Percentiles rank a stretch among this genome's conserved stretches.
Conservation (phyloP, 148 eudicot genomes). For the Camellia lanceoleosa region DNA sequence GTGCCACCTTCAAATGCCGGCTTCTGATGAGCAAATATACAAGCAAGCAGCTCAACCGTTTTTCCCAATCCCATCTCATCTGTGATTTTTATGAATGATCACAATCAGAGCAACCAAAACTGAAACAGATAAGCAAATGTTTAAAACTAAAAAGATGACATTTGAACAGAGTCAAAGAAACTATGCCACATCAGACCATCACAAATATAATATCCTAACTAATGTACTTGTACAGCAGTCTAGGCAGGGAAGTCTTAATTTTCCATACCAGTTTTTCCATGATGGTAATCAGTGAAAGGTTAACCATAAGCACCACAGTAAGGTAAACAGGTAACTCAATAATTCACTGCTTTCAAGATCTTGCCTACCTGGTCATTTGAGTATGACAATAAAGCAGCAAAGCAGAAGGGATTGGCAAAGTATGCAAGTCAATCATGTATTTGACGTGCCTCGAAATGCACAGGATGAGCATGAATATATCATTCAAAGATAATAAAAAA, state of each 20-base stretch:
- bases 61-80: slow-evolving; percentile 99
- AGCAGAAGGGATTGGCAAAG: no score
- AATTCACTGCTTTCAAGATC: not conserved
- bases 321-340: not conserved
- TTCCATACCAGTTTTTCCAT: slow-evolving; percentile 1
- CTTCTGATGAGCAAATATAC: slow-evolving; percentile 75
- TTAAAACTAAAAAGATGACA: not conserved
- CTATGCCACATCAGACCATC: not conserved
- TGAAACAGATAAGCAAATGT: slow-evolving; percentile 14
- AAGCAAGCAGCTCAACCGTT: slow-evolving; percentile 93
- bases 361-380: not conserved
- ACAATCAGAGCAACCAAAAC: slow-evolving; percentile 17
- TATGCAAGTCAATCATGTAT: no score
- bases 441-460: no score
- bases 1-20: slow-evolving; percentile 42
- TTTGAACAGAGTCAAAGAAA: not conserved
- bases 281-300: not conserved
- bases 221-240: not conserved
- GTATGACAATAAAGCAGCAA: not conserved
- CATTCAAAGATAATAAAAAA: no score
- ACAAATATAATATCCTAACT: not conserved
- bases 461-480: no score
- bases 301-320: not conserved
- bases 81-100: slow-evolving; percentile 32
- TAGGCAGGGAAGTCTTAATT: not conserved